Evolutionary conservation across 805 yeast species (phyloP).

Genomic region (Zygoascus flipseniorum): DNA sequence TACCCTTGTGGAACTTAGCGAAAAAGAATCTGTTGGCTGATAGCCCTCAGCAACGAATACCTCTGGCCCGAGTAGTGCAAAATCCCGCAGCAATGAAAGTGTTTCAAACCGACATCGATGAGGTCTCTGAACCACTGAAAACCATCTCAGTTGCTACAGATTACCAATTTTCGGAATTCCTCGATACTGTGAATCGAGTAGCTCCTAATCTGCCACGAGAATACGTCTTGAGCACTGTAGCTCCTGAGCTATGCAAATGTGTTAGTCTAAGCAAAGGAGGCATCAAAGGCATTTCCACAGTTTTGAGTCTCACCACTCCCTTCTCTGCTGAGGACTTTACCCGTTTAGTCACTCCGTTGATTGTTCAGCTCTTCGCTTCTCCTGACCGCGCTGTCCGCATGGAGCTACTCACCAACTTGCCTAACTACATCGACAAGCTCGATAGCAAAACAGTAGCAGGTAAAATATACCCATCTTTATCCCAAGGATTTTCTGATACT

Average conservation of each 20-base stretch:
- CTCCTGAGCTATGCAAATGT: conserved; percentile 61
- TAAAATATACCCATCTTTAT: conserved; percentile 55
- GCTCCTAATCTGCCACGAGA: conserved; percentile 34
- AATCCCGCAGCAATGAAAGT: conserved; percentile 15
- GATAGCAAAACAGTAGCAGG: conserved; percentile 56
- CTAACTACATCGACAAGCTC: conserved; percentile 42
- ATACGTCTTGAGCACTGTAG: conserved; percentile 47
- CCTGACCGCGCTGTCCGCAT: conserved; percentile 75
- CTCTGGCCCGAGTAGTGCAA: neutral
- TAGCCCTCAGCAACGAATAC: conserved; percentile 12
- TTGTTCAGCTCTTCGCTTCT: conserved; percentile 53
- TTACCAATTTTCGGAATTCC: conserved; percentile 42
- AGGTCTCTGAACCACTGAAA: conserved; percentile 44
- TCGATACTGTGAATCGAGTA: conserved; percentile 32
- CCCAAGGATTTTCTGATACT: conserved; percentile 82
- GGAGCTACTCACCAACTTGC: conserved; percentile 56
- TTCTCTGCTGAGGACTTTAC: conserved; percentile 31
- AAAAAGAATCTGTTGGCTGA: conserved; percentile 7
- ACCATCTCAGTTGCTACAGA: conserved; percentile 47
- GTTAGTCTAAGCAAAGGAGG: conserved; percentile 23
- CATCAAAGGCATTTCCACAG: conserved; percentile 21
- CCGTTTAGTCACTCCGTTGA: conserved; percentile 45
- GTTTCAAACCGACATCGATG: conserved; percentile 39
- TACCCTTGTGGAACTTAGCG: conserved; percentile 7
- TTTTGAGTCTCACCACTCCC: conserved; percentile 21